Percentiles rank a stretch among this genome's conserved stretches.
These are phyloP conservation scores for Chrysoporthe deuterocubensis DNA, from an alignment of 2,329 filamentous ascomycete genomes.

Conservation along the genomic window DNA sequence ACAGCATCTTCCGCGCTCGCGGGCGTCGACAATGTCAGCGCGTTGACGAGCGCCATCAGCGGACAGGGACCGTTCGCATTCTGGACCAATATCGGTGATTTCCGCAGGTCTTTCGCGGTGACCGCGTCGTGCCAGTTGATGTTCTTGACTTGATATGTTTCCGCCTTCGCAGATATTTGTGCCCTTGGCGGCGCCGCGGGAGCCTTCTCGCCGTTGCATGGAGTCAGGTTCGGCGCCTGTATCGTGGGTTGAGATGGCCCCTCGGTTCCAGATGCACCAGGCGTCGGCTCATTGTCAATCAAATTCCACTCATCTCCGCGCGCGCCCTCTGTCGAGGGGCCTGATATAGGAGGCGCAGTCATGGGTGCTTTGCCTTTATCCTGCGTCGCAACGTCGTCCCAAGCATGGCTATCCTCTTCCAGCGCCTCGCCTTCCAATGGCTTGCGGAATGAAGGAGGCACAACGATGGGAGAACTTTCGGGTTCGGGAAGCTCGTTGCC, in stretches of 20 bases:
- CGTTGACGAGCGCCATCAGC: slow-evolving; percentile 89
- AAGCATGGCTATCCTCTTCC: slow-evolving; percentile 49
- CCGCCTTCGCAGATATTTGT: slow-evolving; percentile 54
- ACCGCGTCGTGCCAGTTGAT: slow-evolving; percentile 79
- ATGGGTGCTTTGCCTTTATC: slow-evolving; percentile 48
- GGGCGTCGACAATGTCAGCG: slow-evolving; percentile 81
- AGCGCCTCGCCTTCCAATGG: slow-evolving; percentile 40
- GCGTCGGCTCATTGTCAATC: slow-evolving; percentile 48
- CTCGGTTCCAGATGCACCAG: slow-evolving; percentile 40
- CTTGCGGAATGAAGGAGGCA: slow-evolving; percentile 25
- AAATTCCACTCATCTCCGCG: slow-evolving; percentile 53
- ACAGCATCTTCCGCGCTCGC: slow-evolving; percentile 65
- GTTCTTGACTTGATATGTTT: slow-evolving; percentile 93
- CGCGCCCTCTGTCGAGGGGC: slow-evolving; percentile 15
- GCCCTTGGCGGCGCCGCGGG: slow-evolving; percentile 44
- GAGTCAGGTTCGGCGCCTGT: slow-evolving; percentile 32
- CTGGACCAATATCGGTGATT: slow-evolving; percentile 88
- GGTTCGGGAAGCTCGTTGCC: slow-evolving; percentile 36
- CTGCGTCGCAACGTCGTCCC: slow-evolving; percentile 50
- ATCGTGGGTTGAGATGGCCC: slow-evolving; percentile 46
- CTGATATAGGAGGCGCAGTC: slow-evolving; percentile 30
- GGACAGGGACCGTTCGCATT: slow-evolving; percentile 96
- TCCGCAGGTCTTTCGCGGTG: slow-evolving; percentile 64
- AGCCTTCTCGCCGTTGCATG: slow-evolving; percentile 25
- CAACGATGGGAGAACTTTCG: slow-evolving; percentile 18